Evolutionary conservation across 2,329 filamentous ascomycete species (phyloP).

Genomic region (Fusarium pseudoanthophilum): DNA sequence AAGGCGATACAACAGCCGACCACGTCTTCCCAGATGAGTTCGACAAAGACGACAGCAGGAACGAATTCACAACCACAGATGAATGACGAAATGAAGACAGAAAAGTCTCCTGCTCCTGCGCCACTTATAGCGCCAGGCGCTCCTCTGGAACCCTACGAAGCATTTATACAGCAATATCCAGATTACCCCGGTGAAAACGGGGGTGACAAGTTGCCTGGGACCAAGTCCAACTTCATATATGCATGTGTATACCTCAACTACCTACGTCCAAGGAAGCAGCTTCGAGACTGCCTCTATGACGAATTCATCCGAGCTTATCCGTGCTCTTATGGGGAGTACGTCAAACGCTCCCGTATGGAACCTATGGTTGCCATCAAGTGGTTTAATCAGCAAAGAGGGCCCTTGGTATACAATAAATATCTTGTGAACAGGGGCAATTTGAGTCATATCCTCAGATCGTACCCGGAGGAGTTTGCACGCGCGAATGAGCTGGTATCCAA

Average conservation of each 20-base stretch:
- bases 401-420: slow-evolving; percentile 42
- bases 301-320: slow-evolving; percentile 62
- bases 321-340: slow-evolving; percentile 56
- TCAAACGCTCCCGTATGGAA: slow-evolving; percentile 43
- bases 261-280: slow-evolving; percentile 47
- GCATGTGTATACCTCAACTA: slow-evolving; percentile 57
- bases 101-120: background rate
- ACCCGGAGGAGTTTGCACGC: slow-evolving; percentile 47
- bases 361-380: slow-evolving; percentile 55
- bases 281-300: slow-evolving; percentile 61
- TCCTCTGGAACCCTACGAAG: slow-evolving; percentile 47
- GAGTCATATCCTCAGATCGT: slow-evolving; percentile 47
- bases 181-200: slow-evolving; percentile 53
- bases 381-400: slow-evolving; percentile 47
- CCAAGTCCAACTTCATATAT: slow-evolving; percentile 55
- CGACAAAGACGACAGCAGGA: background rate
- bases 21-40: background rate
- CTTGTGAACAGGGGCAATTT: slow-evolving; percentile 53
- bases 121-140: slow-evolving; percentile 17
- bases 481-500: slow-evolving; percentile 22
- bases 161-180: slow-evolving; percentile 57
- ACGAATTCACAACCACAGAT: background rate
- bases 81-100: background rate
- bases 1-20: background rate
- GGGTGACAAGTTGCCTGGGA: slow-evolving; percentile 44